Percentiles rank a stretch among this genome's conserved stretches.
Evolutionary conservation across 441 rosid genomes (phyloP).

Genomic region (Syzygium malaccense): DNA sequence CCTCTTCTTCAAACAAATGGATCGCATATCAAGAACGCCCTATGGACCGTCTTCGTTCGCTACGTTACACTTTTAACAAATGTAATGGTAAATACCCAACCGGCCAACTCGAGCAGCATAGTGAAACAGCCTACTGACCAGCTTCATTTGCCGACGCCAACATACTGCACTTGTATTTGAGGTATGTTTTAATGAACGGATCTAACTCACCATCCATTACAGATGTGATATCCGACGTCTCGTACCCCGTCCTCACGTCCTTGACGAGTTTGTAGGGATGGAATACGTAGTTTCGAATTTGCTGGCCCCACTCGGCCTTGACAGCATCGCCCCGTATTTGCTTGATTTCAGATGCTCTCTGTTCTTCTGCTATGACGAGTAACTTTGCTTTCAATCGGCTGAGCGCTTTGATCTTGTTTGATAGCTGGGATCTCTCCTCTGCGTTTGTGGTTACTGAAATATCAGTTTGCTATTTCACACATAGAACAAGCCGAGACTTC

Average conservation of each 20-base stretch:
- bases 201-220: slow-evolving; percentile 97
- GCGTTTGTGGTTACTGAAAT: slow-evolving; percentile 3
- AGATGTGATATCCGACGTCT: slow-evolving; percentile 73
- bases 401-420: slow-evolving; percentile 82
- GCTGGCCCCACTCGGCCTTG: slow-evolving; percentile 99
- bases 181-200: slow-evolving; percentile 82
- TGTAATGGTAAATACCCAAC: neutral
- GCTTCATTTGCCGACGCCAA: neutral
- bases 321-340: slow-evolving; percentile 91
- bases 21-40: neutral
- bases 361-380: slow-evolving; percentile 84
- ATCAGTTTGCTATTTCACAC: neutral
- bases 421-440: slow-evolving; percentile 91
- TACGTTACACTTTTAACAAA: neutral
- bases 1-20: neutral
- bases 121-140: neutral
- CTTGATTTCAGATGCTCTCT: slow-evolving; percentile 83
- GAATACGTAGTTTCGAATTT: slow-evolving; percentile 84
- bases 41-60: neutral
- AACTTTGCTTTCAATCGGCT: slow-evolving; percentile 80
- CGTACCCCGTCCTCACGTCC: slow-evolving; percentile 70
- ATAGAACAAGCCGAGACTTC: neutral
- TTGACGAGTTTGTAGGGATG: slow-evolving; percentile 96
- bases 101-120: neutral
- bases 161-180: slow-evolving; percentile 61